Evolutionary conservation across 1,139 yeast genomes (phyloP).

Genomic region (Blastobotrys aristatus): DNA sequence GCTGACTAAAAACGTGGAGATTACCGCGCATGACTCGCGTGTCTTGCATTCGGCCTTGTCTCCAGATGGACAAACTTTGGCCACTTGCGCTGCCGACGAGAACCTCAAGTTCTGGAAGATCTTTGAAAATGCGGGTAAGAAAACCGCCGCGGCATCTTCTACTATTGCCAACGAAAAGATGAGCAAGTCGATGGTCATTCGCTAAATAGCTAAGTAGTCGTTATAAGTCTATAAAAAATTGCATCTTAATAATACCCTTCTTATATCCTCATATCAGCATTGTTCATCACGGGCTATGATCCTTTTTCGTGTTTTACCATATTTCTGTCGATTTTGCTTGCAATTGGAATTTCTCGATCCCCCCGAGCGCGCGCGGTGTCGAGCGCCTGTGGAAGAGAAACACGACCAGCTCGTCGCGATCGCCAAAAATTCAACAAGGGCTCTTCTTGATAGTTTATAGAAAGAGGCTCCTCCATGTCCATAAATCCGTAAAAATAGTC

Average conservation of each 20-base stretch:
- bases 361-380: too few relatives aligned
- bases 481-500: too few relatives aligned
- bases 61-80: conserved; percentile 85
- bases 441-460: too few relatives aligned
- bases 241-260: too few relatives aligned
- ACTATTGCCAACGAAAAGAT: conserved; percentile 36
- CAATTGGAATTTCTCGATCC: not conserved
- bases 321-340: not conserved
- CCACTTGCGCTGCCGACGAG: conserved; percentile 96
- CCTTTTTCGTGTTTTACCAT: not conserved
- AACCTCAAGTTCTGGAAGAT: conserved; percentile 93
- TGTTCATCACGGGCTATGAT: too few relatives aligned
- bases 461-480: too few relatives aligned
- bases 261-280: too few relatives aligned
- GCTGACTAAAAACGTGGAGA: conserved; percentile 82
- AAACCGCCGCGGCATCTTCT: conserved; percentile 25
- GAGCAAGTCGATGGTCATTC: conserved; percentile 41
- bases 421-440: too few relatives aligned
- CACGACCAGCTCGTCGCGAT: too few relatives aligned
- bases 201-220: too few relatives aligned
- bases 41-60: conserved; percentile 79
- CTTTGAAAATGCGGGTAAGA: conserved; percentile 54
- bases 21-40: conserved; percentile 86
- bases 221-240: too few relatives aligned
- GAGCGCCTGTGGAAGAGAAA: too few relatives aligned